Conservation (phyloP, 78 protist genomes). For the Cyanophora paradoxa region DNA sequence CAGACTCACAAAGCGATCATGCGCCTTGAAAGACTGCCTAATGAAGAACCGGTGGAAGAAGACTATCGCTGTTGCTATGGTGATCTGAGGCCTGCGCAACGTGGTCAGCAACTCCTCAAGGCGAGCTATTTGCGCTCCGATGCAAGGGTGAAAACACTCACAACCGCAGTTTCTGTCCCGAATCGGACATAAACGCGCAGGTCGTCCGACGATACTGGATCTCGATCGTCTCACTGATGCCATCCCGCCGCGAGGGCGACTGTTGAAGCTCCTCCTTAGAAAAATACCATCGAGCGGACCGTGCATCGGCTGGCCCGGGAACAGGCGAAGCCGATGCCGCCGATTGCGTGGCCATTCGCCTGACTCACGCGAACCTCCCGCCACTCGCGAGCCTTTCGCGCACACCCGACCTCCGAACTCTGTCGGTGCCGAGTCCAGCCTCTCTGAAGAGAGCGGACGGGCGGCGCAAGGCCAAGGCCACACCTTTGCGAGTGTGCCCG, state of each 20-base stretch:
- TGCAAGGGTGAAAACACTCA: background rate
- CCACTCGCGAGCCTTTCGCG: too few relatives aligned
- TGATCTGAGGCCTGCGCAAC: constrained; percentile 58
- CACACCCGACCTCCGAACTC: too few relatives aligned
- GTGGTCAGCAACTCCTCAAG: background rate
- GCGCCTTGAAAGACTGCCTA: constrained; percentile 43
- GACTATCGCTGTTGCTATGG: constrained; percentile 73
- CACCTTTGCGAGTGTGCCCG: too few relatives aligned
- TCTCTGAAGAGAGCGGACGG: too few relatives aligned
- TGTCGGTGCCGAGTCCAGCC: too few relatives aligned
- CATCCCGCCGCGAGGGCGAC: constrained; percentile 41
- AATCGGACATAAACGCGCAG: constrained; percentile 38
- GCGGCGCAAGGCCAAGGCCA: too few relatives aligned
- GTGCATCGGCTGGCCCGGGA: too few relatives aligned
- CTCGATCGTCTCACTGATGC: constrained; percentile 19
- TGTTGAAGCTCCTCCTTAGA: constrained; percentile 39
- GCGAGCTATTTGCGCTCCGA: background rate
- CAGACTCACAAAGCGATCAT: constrained; percentile 29
- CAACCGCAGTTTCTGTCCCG: constrained; percentile 39
- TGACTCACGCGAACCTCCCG: too few relatives aligned
- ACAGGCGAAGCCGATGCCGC: too few relatives aligned
- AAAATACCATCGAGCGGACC: too few relatives aligned
- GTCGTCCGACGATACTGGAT: constrained; percentile 30
- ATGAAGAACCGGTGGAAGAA: constrained; percentile 79
- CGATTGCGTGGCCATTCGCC: too few relatives aligned